Conservation (phyloP, 257 asterid species). For the Solanum bulbocastanum region DNA sequence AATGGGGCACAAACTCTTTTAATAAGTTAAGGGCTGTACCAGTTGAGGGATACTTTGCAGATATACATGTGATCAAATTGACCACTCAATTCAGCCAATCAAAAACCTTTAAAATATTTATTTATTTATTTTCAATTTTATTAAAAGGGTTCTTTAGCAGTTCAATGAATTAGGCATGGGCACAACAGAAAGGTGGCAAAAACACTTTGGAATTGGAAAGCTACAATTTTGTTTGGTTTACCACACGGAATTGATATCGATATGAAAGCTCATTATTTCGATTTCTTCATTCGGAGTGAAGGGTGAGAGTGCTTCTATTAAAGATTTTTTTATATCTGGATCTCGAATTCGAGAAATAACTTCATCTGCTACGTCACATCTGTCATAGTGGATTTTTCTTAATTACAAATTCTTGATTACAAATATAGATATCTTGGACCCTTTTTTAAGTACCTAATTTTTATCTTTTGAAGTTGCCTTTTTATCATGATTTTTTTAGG, state of each 20-base stretch:
- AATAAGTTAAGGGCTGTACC: background rate
- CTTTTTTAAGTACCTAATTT: background rate
- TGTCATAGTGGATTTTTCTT: background rate
- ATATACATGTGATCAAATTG: background rate
- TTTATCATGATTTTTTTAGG: background rate
- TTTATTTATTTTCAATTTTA: background rate
- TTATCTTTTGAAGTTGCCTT: background rate
- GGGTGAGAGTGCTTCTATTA: accelerated
- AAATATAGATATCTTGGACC: background rate
- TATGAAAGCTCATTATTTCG: no score
- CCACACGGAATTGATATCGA: accelerated
- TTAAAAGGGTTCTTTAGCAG: background rate
- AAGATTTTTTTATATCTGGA: accelerated
- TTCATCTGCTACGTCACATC: no score
- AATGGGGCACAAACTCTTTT: background rate
- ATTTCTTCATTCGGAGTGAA: no score
- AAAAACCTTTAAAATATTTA: background rate
- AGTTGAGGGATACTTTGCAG: background rate
- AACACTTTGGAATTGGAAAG: background rate
- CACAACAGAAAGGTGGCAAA: background rate
- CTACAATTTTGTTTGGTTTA: background rate
- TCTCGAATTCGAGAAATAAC: no score
- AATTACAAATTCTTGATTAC: background rate
- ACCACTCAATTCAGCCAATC: background rate
- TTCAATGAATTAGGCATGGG: background rate